Percentiles rank a stretch among this genome's conserved stretches.
These are phyloP conservation scores for Tinospora cordifolia DNA, from an alignment of 164 flowering plant species.

Conservation along the genomic window DNA sequence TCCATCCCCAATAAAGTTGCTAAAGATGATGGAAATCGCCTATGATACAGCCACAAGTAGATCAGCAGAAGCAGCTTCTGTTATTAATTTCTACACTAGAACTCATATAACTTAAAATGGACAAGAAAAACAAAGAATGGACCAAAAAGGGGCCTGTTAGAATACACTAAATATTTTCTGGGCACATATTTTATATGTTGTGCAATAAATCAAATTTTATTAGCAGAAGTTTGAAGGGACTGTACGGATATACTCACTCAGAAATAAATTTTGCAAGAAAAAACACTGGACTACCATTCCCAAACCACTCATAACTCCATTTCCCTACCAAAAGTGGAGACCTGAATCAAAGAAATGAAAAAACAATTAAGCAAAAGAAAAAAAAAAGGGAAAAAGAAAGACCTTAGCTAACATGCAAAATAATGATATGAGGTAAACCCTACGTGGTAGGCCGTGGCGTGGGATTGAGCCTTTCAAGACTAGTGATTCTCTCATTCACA, in stretches of 20 bases:
- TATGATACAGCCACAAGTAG: constrained; percentile 24
- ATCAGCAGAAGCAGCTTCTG: constrained; percentile 9
- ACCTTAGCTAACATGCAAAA: constrained; percentile 13
- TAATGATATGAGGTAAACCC: constrained; percentile 16
- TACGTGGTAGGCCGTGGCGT: constrained; percentile 91
- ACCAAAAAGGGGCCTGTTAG: background rate
- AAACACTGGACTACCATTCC: constrained; percentile 61
- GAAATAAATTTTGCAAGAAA: constrained; percentile 57
- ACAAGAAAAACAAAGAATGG: background rate
- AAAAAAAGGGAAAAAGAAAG: no score
- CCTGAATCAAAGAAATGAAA: constrained; percentile 37
- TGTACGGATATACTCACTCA: constrained; percentile 39
- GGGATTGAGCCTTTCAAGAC: constrained; percentile 89
- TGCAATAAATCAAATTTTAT: background rate
- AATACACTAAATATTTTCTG: background rate
- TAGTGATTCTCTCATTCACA: constrained; percentile 84
- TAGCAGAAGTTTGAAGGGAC: background rate
- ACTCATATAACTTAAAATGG: background rate
- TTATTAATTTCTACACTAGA: background rate
- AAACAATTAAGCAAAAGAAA: constrained; percentile 4
- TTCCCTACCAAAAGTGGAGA: constrained; percentile 85
- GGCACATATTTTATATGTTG: background rate
- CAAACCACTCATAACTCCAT: constrained; percentile 92
- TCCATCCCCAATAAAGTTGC: constrained; percentile 63
- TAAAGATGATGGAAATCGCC: constrained; percentile 65